A percentile compares a stretch with the other conserved stretches of the same genome.
Evolutionary conservation across 1,139 yeast species (phyloP).

Genomic region (Saccharomyces hybrid): DNA sequence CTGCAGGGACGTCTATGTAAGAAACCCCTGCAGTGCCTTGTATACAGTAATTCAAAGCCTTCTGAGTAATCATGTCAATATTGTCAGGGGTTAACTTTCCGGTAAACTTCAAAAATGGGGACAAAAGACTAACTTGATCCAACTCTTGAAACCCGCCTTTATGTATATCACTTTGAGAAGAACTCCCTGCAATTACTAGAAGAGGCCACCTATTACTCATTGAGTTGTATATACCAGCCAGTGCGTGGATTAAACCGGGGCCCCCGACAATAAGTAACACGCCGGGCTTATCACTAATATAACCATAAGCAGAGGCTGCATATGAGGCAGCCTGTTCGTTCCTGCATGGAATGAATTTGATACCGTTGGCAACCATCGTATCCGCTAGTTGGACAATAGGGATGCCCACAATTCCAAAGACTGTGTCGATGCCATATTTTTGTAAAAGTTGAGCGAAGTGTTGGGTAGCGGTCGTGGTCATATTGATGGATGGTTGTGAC

Average conservation of each 20-base stretch:
- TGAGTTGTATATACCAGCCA: conserved; percentile 58
- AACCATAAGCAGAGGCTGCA: conserved; percentile 63
- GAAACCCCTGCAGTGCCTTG: conserved; percentile 52
- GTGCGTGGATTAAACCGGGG: conserved; percentile 58
- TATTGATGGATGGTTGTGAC: neutral
- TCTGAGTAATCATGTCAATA: conserved; percentile 37
- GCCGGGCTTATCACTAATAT: conserved; percentile 53
- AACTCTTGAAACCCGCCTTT: conserved; percentile 63
- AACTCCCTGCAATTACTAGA: conserved; percentile 52
- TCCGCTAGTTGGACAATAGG: conserved; percentile 63
- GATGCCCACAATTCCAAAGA: conserved; percentile 64
- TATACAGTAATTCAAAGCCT: conserved; percentile 43
- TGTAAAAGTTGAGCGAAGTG: conserved; percentile 42
- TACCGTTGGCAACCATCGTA: conserved; percentile 44
- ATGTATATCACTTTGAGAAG: conserved; percentile 35
- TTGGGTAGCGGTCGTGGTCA: conserved; percentile 24
- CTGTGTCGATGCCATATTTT: conserved; percentile 43
- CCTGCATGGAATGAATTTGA: conserved; percentile 49
- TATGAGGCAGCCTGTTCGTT: conserved; percentile 66
- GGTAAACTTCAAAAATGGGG: conserved; percentile 43
- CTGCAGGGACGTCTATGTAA: conserved; percentile 59
- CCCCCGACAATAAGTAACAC: conserved; percentile 64
- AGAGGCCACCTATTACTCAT: conserved; percentile 53
- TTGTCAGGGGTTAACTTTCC: conserved; percentile 38
- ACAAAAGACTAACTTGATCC: conserved; percentile 47